Conservation (phyloP, 352 stramenopile species). For the Peronospora belbahrii region DNA sequence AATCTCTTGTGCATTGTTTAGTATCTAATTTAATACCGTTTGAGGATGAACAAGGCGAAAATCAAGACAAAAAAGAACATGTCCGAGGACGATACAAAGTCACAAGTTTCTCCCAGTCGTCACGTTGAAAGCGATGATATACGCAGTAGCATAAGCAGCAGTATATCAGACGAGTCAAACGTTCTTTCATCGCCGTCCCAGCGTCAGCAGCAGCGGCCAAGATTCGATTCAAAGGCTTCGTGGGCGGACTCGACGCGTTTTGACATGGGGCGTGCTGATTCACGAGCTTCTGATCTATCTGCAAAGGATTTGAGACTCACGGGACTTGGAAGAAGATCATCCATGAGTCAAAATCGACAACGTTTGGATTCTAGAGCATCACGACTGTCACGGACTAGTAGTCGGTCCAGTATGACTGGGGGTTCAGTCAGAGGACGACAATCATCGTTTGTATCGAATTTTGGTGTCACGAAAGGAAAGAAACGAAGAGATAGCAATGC, state of each 20-base stretch:
- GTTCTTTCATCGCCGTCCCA: slow-evolving; percentile 42
- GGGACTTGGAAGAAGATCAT: slow-evolving; percentile 23
- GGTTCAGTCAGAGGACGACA: slow-evolving; percentile 31
- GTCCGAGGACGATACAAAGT: too few species aligned
- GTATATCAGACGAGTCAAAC: slow-evolving; percentile 51
- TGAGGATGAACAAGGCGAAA: too few species aligned
- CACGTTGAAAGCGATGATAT: slow-evolving; percentile 37
- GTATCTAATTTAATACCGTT: too few species aligned
- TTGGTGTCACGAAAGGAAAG: slow-evolving; percentile 51
- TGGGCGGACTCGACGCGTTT: slow-evolving; percentile 84
- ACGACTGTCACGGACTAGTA: slow-evolving; percentile 46
- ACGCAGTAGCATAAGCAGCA: slow-evolving; percentile 18
- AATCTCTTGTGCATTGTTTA: too few species aligned
- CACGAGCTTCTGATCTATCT: slow-evolving; percentile 68
- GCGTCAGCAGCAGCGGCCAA: slow-evolving; percentile 36
- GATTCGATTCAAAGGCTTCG: slow-evolving; percentile 78
- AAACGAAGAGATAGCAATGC: slow-evolving; percentile 64
- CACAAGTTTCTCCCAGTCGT: too few species aligned
- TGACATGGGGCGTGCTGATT: slow-evolving; percentile 76
- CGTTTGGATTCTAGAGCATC: slow-evolving; percentile 66
- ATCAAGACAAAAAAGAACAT: too few species aligned
- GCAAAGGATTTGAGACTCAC: slow-evolving; percentile 60
- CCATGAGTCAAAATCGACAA: slow-evolving; percentile 26
- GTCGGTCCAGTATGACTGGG: slow-evolving; percentile 30
- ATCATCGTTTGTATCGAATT: slow-evolving; percentile 75